Evolutionary conservation across 345 rosid genomes (phyloP), one percentile per base, ranked within the genome.

Genomic region (Jatropha curcas): DNA sequence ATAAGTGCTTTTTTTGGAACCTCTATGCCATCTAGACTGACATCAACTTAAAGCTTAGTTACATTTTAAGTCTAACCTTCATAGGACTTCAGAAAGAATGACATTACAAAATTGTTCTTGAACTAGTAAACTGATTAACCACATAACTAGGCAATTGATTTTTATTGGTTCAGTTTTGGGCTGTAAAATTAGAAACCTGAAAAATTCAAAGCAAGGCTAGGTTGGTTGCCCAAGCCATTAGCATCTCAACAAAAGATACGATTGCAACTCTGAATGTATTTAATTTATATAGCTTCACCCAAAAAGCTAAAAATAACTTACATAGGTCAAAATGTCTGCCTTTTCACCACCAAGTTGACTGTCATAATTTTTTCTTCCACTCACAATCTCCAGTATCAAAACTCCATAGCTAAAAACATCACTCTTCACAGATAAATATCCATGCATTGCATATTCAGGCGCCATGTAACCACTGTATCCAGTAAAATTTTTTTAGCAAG

Each of bases 401-500:
- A 94, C 76, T 60, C 98, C 97, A 34, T 78, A 94, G 81, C 98
- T 91, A 77, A 91, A 93, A 76, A 91, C 97, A 83, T 93, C 97
- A 1, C 89, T 84, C 73, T 82, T 93, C 76, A 88, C 92, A 0
- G 97, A 93, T 74, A 93, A 82, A 79, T 87, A 84, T 28, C 98
- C 97, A 53, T 85, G 94, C 76, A 91, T 20, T 6, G 92, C 97
- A 85, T 93, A 93, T 76, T 91, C 98, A 55, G 96, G 97, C 45
- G 97, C 97, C 98, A 94, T 94, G 67, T 94, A 94, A 75, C 97
- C 96, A 77, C 97, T 92, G 86, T 88, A 86, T 53, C 58, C 55
- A 83, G 60, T 70, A 80, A 66, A 67, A 60, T 6, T 20, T 37
- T 35, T 39, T 71, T 19, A 37, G n/a, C n/a, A n/a, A 45, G 27